Evolutionary conservation across 306 rosid species (phyloP), one percentile per base, ranked within the genome.

Genomic region (Inga oerstediana): DNA sequence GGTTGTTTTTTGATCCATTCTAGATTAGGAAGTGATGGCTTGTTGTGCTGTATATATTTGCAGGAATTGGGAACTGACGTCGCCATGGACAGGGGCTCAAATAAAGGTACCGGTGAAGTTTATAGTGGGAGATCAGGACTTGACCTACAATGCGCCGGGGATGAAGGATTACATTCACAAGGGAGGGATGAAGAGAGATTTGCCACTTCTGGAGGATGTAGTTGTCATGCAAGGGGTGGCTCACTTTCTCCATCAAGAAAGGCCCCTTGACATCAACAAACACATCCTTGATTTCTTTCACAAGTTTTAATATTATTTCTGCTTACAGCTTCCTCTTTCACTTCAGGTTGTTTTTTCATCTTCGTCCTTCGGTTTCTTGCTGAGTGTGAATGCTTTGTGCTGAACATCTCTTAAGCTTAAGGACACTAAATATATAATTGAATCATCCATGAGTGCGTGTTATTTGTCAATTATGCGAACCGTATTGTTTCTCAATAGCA

Each of bases 51-150:
- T 1, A 39, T 77, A 4, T 61, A 0, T 35, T 27, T 84, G 88
- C 88, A 95, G 97, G 72, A 95, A 89, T 48, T 93, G 98, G 98
- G 98, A 95, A 83, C 88, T 93, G 7, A 87, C 84, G 48, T 94
- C 97, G 32, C 91, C 97, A 0, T 95, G 94, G 89, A 90, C 84
- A 6, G 89, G 91, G 81, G 90, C 88, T 65, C 49, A 90, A 75
- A 77, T 95, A 1, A 86, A 92, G 74, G 93, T 93, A 34, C 97
- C 97, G 3, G 93, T 86, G 0, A 92, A 91, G 93, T 93, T 93
- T 74, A 89, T 95, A 4, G 91, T 92, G 70, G 97, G 98, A 3
- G 97, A 93, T 67, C 74, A 86, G 41, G 98, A 95, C 89, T 87
- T 95, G 34, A 73, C 90, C 19, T 95, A 93, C 48, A 82, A 91